These are phyloP conservation scores for Plicaturopsis crispa DNA, from an alignment of 768 basidiomycete species.

Conservation along the genomic window DNA sequence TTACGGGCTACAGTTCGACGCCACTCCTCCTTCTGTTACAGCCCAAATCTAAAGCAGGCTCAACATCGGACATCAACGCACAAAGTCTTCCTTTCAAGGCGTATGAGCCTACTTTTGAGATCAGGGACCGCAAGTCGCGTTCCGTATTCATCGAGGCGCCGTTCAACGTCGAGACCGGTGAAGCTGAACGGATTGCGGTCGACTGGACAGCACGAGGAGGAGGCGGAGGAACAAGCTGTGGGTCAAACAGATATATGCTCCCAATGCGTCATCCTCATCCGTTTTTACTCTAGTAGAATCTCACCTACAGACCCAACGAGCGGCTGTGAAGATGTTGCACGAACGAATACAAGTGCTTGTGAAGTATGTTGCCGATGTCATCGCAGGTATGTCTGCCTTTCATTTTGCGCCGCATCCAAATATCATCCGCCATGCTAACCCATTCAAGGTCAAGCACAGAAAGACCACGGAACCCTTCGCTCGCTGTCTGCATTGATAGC, in stretches of 20 bases:
- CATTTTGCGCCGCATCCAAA: background rate
- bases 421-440: conserved; percentile 1
- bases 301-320: conserved; percentile 84
- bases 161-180: conserved; percentile 92
- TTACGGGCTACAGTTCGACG: conserved; percentile 78
- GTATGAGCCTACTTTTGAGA: conserved; percentile 89
- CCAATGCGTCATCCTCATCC: conserved; percentile 4
- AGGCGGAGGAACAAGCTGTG: conserved; percentile 73
- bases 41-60: conserved; percentile 38
- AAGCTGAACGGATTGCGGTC: conserved; percentile 97
- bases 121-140: conserved; percentile 68
- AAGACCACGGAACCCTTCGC: conserved; percentile 77
- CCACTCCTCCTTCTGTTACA: conserved; percentile 80
- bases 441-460: conserved; percentile 53
- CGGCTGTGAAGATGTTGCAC: conserved; percentile 94
- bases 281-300: conserved; percentile 64
- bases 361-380: conserved; percentile 75
- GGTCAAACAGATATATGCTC: conserved; percentile 20
- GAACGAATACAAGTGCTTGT: conserved; percentile 83
- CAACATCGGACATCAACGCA: conserved; percentile 44
- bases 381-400: conserved; percentile 48
- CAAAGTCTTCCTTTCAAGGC: conserved; percentile 85
- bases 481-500: conserved; percentile 82
- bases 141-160: conserved; percentile 79
- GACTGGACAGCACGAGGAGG: conserved; percentile 91